Evolutionary conservation across 2,329 filamentous ascomycete species (phyloP).

Genomic region (Xylariales sp.): DNA sequence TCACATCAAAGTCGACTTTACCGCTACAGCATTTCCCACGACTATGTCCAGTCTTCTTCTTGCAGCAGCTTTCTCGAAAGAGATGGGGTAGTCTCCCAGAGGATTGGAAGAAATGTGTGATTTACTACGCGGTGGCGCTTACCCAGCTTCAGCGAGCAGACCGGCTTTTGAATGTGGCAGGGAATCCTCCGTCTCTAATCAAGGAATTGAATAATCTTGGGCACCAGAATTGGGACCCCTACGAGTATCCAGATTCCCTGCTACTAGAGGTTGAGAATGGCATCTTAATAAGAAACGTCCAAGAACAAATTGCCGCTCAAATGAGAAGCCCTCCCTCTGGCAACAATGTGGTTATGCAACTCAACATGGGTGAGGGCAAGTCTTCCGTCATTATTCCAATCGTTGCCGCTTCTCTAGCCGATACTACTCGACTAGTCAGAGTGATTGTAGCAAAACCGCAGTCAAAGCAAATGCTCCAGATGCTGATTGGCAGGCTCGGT

Average conservation of each 20-base stretch:
- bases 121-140: constrained; percentile 56
- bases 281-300: constrained; percentile 69
- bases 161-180: constrained; percentile 51
- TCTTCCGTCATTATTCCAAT: constrained; percentile 77
- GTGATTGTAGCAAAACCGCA: constrained; percentile 72
- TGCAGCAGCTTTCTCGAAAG: constrained; percentile 49
- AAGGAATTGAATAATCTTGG: constrained; percentile 62
- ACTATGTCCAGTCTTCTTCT: constrained; percentile 50
- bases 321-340: constrained; percentile 61
- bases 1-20: neutral
- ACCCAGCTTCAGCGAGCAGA: constrained; percentile 56
- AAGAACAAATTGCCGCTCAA: constrained; percentile 65
- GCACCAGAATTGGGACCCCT: constrained; percentile 66
- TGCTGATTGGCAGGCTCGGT: constrained; percentile 65
- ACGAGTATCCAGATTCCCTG: constrained; percentile 67
- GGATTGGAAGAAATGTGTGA: constrained; percentile 53
- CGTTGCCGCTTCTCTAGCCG: constrained; percentile 64
- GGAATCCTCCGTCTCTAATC: constrained; percentile 50
- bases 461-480: constrained; percentile 69
- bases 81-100: constrained; percentile 47
- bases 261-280: constrained; percentile 73
- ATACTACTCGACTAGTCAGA: constrained; percentile 63
- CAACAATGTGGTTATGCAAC: constrained; percentile 68
- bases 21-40: constrained; percentile 38
- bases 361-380: constrained; percentile 80